Evolutionary conservation across 2,329 filamentous ascomycete genomes (phyloP).

Genomic region (Colletotrichum endophyticum): DNA sequence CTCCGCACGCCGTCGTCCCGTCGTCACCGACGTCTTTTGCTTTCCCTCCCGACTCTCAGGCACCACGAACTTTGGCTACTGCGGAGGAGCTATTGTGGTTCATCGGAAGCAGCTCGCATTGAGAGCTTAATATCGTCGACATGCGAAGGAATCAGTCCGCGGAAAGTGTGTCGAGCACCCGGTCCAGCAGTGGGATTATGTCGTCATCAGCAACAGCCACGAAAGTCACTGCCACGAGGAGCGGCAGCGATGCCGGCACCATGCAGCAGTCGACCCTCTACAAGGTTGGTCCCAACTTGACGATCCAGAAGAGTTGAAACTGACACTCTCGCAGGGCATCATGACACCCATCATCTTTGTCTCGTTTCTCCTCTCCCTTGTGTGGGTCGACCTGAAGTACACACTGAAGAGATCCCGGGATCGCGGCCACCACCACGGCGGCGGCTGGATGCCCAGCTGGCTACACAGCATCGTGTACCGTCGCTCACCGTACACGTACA

Average conservation of each 20-base stretch:
- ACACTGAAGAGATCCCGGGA: slow-evolving; percentile 51
- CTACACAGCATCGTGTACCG: slow-evolving; percentile 45
- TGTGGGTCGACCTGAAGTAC: slow-evolving; percentile 65
- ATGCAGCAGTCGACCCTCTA: slow-evolving; percentile 25
- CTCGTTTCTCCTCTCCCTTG: slow-evolving; percentile 69
- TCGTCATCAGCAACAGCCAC: slow-evolving; percentile 23
- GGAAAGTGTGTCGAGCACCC: not conserved
- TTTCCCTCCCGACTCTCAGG: not conserved
- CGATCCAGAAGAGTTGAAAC: not conserved
- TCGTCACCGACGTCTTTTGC: not conserved
- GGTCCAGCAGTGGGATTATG: not conserved
- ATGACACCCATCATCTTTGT: slow-evolving; percentile 69
- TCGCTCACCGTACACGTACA: slow-evolving; percentile 42
- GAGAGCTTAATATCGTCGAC: not conserved
- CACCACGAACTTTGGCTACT: not conserved
- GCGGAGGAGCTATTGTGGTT: not conserved
- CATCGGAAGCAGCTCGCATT: not conserved
- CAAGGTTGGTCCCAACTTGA: slow-evolving; percentile 23
- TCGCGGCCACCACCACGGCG: slow-evolving; percentile 31
- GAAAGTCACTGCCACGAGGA: slow-evolving; percentile 9
- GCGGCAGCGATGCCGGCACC: slow-evolving; percentile 1
- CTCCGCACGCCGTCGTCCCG: not conserved
- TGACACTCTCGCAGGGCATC: slow-evolving; percentile 41
- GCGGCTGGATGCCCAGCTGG: slow-evolving; percentile 41
- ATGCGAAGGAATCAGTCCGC: not conserved